Evolutionary conservation across 2,329 filamentous ascomycete species (phyloP).

Genomic region (Neoarthrinium moseri): DNA sequence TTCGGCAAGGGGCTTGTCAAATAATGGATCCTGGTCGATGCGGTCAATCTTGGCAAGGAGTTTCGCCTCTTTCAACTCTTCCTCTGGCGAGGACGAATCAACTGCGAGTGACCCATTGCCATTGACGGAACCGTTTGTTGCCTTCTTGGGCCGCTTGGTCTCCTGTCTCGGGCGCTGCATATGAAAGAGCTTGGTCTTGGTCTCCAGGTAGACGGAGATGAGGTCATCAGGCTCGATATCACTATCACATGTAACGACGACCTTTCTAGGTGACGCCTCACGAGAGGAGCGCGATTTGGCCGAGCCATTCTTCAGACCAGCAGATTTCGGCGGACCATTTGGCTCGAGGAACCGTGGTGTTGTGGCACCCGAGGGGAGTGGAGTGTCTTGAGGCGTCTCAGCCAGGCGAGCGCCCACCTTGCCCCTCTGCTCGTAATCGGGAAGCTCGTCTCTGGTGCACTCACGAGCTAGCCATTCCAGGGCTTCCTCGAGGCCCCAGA

Average conservation of each 20-base stretch:
- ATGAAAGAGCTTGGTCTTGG: slow-evolving; percentile 67
- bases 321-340: slow-evolving; percentile 26
- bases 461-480: slow-evolving; percentile 88
- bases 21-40: slow-evolving; percentile 76
- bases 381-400: slow-evolving; percentile 50
- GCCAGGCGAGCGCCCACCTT: slow-evolving; percentile 19
- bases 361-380: slow-evolving; percentile 46
- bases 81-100: slow-evolving; percentile 20
- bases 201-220: slow-evolving; percentile 72
- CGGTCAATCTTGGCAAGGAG: slow-evolving; percentile 71
- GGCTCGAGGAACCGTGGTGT: slow-evolving; percentile 44
- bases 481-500: slow-evolving; percentile 86
- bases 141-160: slow-evolving; percentile 30
- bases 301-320: slow-evolving; percentile 32
- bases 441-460: slow-evolving; percentile 66
- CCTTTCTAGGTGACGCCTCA: slow-evolving; percentile 37
- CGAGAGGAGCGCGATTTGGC: slow-evolving; percentile 26
- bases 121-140: not conserved
- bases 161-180: slow-evolving; percentile 54
- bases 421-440: slow-evolving; percentile 61
- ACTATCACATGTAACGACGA: slow-evolving; percentile 56
- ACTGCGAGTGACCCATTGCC: not conserved
- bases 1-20: slow-evolving; percentile 66
- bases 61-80: slow-evolving; percentile 55
- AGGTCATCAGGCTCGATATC: slow-evolving; percentile 75